Base-by-base conservation (phyloP, 176 grass and related monocot genomes). In the Raddia guianensis region DNA sequence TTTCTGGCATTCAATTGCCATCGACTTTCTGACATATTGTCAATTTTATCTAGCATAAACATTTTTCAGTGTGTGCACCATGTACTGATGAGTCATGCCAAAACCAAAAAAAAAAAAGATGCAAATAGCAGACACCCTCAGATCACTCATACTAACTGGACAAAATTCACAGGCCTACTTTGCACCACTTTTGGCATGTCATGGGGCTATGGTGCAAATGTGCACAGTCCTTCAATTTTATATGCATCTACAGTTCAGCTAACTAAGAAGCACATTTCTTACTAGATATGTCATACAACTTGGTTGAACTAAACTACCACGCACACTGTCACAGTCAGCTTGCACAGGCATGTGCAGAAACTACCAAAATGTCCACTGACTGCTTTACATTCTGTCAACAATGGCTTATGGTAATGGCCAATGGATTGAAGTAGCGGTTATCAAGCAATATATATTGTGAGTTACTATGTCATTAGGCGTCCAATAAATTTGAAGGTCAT, bases 401-500 rank as follows among this genome's bases (percentile, higher is more conserved):
- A 20, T 63, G 55, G 35, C 70, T 46, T 46, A 50, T 61, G 9
- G 83, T 62, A 71, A 78, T 11, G 37, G 14, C 10, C 65, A 68
- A 43, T 43, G 65, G 9, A 47, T 35, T 56, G 61, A 84, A 10
- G 13, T 77, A 78, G 5, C n/a, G 50, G 33, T 49, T 84, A 59
- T 44, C 33, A n/a, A 62, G 16, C n/a, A 72, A 54, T 46, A 85
- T 34, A 44, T 46, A 44, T 11, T n/a, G 4, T 15, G 50, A 47
- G 20, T 56, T 55, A 43, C 45, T 35, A 34, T 66, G 15, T 79
- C 42, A 56, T n/a, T 55, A 79, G 51, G 63, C 68, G 58, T 64
- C 8, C 2, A 34, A 32, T 18, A 70, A 46, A 33, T 62, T 67
- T 59, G 21, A 82, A 76, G 46, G 5, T 44, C 4, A 47, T 43